A percentile compares a stretch with the other conserved stretches of the same genome.
Conservation (phyloP, 1,284 basidiomycete species). For the Trichosporon coremiiforme region DNA sequence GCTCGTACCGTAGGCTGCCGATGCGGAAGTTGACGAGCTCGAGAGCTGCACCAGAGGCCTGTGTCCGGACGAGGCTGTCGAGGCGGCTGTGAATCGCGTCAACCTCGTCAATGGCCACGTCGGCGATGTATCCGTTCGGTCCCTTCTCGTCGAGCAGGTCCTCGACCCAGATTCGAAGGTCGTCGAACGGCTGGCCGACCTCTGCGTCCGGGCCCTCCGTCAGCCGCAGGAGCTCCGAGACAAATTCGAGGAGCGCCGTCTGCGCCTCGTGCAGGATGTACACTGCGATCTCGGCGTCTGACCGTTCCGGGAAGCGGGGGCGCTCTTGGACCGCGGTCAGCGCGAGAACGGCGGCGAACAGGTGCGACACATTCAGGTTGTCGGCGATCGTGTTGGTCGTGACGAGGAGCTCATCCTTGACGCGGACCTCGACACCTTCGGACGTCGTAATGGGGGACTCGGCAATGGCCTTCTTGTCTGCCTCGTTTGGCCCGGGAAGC, state of each 20-base stretch:
- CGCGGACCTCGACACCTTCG: slow-evolving; percentile 40
- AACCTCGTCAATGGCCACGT: slow-evolving; percentile 46
- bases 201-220: slow-evolving; percentile 37
- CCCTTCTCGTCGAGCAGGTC: slow-evolving; percentile 41
- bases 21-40: slow-evolving; percentile 47
- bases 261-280: slow-evolving; percentile 45
- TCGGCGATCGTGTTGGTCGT: slow-evolving; percentile 42
- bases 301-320: slow-evolving; percentile 43
- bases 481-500: slow-evolving; percentile 42
- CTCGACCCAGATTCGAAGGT: slow-evolving; percentile 41
- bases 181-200: slow-evolving; percentile 37
- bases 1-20: slow-evolving; percentile 38
- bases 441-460: slow-evolving; percentile 35
- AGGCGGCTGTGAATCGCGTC: slow-evolving; percentile 41
- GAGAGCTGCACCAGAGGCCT: slow-evolving; percentile 36
- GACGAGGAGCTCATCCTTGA: slow-evolving; percentile 44
- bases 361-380: slow-evolving; percentile 43
- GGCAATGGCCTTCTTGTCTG: slow-evolving; percentile 45
- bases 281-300: slow-evolving; percentile 44
- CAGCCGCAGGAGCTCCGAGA: slow-evolving; percentile 41
- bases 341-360: slow-evolving; percentile 45
- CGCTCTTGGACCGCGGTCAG: slow-evolving; percentile 44
- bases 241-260: slow-evolving; percentile 43
- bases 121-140: slow-evolving; percentile 40
- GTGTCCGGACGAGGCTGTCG: slow-evolving; percentile 33